Percentiles rank a stretch among this genome's conserved stretches.
These are phyloP conservation scores for Coffea canephora DNA, from an alignment of 257 asterid genomes.

Conservation along the genomic window DNA sequence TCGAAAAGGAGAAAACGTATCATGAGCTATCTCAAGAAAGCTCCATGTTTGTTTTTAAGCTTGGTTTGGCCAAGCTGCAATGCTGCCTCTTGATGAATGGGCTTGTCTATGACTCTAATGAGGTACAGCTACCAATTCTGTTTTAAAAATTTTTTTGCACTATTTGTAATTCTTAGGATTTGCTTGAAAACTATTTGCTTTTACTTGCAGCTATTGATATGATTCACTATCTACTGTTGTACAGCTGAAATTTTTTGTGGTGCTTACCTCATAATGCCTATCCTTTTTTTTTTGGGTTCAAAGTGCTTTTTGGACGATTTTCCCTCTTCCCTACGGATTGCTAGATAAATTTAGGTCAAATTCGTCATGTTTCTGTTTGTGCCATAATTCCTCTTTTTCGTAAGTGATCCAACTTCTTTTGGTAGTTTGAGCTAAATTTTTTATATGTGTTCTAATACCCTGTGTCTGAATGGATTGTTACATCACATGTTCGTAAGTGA, in stretches of 20 bases:
- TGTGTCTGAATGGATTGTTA: not conserved
- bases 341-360: not conserved
- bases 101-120: slow-evolving; percentile 82
- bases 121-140: slow-evolving; percentile 48
- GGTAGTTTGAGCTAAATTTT: not conserved
- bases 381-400: not conserved
- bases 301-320: not conserved
- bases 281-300: not conserved
- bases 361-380: not conserved
- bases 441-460: not conserved
- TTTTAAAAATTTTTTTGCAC: not conserved
- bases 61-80: slow-evolving; percentile 75
- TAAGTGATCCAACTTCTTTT: not conserved
- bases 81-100: slow-evolving; percentile 94
- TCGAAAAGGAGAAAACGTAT: slow-evolving; percentile 70
- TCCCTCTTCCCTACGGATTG: not conserved
- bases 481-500: no score
- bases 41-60: slow-evolving; percentile 77
- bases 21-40: slow-evolving; percentile 63
- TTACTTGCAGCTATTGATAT: not conserved
- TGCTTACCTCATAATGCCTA: not conserved
- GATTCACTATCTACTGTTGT: not conserved
- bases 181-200: not conserved
- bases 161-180: not conserved
- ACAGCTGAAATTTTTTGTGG: slow-evolving; percentile 2